phyloP scores from a whole-genome alignment of 2,329 filamentous ascomycete species.

The Ascochyta clinopodiicola region DNA sequence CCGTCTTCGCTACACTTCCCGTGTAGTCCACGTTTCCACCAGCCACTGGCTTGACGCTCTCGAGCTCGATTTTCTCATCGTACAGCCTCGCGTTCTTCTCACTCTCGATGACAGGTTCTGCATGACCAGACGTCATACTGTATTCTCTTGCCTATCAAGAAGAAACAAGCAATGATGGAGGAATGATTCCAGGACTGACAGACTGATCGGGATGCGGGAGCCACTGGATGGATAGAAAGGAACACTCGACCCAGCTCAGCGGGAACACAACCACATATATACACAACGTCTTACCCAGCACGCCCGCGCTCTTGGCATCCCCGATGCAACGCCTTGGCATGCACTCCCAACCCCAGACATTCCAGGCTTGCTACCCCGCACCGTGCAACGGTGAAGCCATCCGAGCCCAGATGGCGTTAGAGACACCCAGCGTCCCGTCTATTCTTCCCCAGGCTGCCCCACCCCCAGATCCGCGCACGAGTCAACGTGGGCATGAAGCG shows the following conservation, averaged over 20 bases:
- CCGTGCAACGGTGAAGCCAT: conserved; percentile 14
- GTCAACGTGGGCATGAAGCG: too few relatives aligned
- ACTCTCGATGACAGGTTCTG: conserved; percentile 14
- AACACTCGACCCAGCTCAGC: too few relatives aligned
- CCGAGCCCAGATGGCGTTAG: too few relatives aligned
- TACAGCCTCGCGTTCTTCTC: conserved; percentile 23
- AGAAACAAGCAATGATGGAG: background rate
- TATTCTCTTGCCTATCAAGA: conserved; percentile 13
- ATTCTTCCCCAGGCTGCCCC: background rate
- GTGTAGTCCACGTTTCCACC: conserved; percentile 36
- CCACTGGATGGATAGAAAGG: too few relatives aligned
- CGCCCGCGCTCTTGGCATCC: conserved; percentile 21
- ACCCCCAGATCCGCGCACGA: background rate
- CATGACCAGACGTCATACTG: background rate
- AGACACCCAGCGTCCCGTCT: background rate
- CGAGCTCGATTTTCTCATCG: conserved; percentile 30
- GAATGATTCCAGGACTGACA: too few relatives aligned
- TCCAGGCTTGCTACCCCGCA: conserved; percentile 29
- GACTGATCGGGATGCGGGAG: too few relatives aligned
- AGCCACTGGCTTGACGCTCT: conserved; percentile 21
- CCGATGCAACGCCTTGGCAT: background rate
- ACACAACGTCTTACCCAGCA: background rate
- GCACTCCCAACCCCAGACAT: conserved; percentile 19
- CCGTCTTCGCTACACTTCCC: conserved; percentile 41
- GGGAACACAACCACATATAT: too few relatives aligned